Evolutionary conservation across 139 green algal species (phyloP).

Genomic region (Monoraphidium neglectum): DNA sequence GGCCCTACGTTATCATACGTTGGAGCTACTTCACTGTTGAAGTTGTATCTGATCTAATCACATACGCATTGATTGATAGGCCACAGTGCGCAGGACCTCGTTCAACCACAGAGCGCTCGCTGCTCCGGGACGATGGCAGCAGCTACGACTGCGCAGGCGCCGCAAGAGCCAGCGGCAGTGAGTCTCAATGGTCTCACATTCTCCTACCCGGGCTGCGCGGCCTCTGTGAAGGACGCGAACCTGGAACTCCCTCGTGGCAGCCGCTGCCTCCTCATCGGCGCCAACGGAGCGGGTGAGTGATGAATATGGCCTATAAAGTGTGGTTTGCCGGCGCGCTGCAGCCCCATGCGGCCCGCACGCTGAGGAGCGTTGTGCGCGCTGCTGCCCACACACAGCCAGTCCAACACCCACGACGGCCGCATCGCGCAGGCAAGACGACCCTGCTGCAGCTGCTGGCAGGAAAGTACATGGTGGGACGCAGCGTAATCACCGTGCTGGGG

Average conservation of each 20-base stretch:
- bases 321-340: too few species aligned
- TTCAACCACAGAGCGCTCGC: too few species aligned
- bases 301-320: too few species aligned
- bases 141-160: too few species aligned
- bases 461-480: slow-evolving; percentile 93
- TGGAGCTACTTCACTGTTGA: too few species aligned
- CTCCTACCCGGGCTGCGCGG: slow-evolving; percentile 43
- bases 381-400: not conserved
- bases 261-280: slow-evolving; percentile 89
- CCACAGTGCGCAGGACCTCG: too few species aligned
- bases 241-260: slow-evolving; percentile 74
- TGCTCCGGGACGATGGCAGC: too few species aligned
- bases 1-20: too few species aligned
- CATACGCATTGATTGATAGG: not conserved
- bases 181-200: slow-evolving; percentile 30
- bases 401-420: not conserved
- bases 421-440: slow-evolving; percentile 78
- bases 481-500: slow-evolving; percentile 83
- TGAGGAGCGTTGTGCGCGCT: too few species aligned
- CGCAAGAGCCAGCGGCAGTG: slow-evolving; percentile 15
- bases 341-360: too few species aligned
- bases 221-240: slow-evolving; percentile 52
- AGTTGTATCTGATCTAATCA: not conserved
- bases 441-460: slow-evolving; percentile 92
- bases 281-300: slow-evolving; percentile 90